Conservation (phyloP, 805 yeast genomes). For the Saccharomycopsis selenospora region DNA sequence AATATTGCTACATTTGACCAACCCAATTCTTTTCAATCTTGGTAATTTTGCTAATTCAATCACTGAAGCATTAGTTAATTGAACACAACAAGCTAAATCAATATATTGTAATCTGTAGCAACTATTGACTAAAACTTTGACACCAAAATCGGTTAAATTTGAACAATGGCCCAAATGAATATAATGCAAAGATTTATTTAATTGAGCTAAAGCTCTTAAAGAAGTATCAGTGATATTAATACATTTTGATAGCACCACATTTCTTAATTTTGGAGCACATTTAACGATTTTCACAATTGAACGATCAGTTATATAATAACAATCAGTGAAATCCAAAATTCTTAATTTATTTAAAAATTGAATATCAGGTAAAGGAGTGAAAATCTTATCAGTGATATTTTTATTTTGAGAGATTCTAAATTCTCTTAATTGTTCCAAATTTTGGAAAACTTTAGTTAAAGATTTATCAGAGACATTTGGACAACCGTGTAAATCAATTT, state of each 20-base stretch:
- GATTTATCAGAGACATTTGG: constrained; percentile 63
- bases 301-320: constrained; percentile 72
- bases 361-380: constrained; percentile 44
- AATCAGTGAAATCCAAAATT: constrained; percentile 77
- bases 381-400: constrained; percentile 60
- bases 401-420: constrained; percentile 71
- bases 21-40: constrained; percentile 79
- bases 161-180: constrained; percentile 92
- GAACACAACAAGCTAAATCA: constrained; percentile 91
- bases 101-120: constrained; percentile 87
- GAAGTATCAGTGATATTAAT: constrained; percentile 77
- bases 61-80: constrained; percentile 77
- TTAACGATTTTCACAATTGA: constrained; percentile 64
- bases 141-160: constrained; percentile 84
- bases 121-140: constrained; percentile 58
- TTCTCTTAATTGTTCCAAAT: constrained; percentile 71
- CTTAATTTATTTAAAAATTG: constrained; percentile 58
- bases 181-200: constrained; percentile 78
- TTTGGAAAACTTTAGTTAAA: constrained; percentile 48
- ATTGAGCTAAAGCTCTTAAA: constrained; percentile 56
- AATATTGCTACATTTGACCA: constrained; percentile 84
- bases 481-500: constrained; percentile 82
- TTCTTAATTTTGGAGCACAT: constrained; percentile 79
- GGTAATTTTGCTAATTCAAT: constrained; percentile 70
- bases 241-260: constrained; percentile 86